These are phyloP conservation scores for Aegle marmelos DNA, from an alignment of 345 rosid species.

Conservation along the genomic window DNA sequence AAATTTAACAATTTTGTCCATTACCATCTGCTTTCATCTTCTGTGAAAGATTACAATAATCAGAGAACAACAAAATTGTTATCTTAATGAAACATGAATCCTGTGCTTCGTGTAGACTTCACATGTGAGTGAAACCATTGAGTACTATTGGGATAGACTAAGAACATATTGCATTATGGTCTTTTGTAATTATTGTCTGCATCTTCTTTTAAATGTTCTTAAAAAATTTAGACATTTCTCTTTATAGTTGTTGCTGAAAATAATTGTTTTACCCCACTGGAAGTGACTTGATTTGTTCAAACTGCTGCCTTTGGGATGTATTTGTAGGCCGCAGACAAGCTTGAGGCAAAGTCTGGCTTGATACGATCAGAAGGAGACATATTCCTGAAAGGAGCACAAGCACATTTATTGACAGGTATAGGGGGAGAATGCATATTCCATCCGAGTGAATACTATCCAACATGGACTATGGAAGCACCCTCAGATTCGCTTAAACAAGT, in stretches of 20 bases:
- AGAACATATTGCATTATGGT: not conserved
- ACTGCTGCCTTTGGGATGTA: constrained; percentile 10
- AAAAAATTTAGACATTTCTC: not conserved
- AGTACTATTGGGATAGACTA: not conserved
- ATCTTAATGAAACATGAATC: not conserved
- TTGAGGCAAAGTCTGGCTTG: constrained; percentile 46
- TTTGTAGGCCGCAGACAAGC: constrained; percentile 53
- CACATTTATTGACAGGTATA: constrained; percentile 42
- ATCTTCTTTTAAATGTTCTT: not conserved
- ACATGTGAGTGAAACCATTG: not conserved
- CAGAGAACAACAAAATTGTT: not conserved
- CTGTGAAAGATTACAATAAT: not conserved
- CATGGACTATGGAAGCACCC: constrained; percentile 72
- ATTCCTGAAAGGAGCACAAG: constrained; percentile 55
- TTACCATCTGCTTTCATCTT: not conserved
- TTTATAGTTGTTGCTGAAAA: not conserved
- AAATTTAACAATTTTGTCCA: not conserved
- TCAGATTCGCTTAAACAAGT: constrained; percentile 63
- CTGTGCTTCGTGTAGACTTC: not conserved
- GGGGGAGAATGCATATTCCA: constrained; percentile 43
- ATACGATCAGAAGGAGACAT: constrained; percentile 82
- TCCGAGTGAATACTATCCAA: constrained; percentile 62
- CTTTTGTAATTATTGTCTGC: not conserved
- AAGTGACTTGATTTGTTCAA: constrained; percentile 1
- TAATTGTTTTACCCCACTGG: not conserved